These are phyloP conservation scores for Fusarium verrucosum DNA, from an alignment of 2,329 filamentous ascomycete genomes.

Conservation along the genomic window DNA sequence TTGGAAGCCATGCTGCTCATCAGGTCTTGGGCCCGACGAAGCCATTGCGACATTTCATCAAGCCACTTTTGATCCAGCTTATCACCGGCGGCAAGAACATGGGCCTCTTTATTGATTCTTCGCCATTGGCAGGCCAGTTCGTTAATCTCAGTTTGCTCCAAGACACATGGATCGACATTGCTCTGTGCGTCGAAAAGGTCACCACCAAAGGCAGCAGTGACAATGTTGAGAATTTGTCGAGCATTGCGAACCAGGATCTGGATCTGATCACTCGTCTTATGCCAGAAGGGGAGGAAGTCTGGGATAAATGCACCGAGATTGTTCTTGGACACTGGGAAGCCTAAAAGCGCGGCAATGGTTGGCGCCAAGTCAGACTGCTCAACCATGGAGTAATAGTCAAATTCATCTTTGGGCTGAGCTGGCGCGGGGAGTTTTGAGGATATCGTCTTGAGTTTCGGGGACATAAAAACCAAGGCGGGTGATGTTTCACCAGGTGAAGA, in stretches of 20 bases:
- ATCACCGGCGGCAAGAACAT: constrained; percentile 30
- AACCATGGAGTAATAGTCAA: constrained; percentile 84
- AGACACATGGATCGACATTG: constrained; percentile 51
- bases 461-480: constrained; percentile 88
- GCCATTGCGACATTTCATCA: constrained; percentile 65
- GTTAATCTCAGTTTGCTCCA: constrained; percentile 56
- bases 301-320: constrained; percentile 88
- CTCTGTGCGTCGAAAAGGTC: constrained; percentile 53
- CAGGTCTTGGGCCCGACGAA: constrained; percentile 75
- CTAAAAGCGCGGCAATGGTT: constrained; percentile 85
- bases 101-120: constrained; percentile 43
- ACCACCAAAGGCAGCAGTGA: constrained; percentile 74
- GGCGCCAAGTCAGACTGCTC: constrained; percentile 95
- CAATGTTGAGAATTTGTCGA: constrained; percentile 79
- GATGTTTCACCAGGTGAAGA: constrained; percentile 95
- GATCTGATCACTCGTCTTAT: constrained; percentile 60
- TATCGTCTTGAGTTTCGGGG: constrained; percentile 77
- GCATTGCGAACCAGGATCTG: constrained; percentile 81
- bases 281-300: constrained; percentile 82
- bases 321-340: constrained; percentile 88
- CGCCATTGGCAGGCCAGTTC: constrained; percentile 76
- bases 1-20: constrained; percentile 94
- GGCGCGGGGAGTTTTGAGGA: constrained; percentile 60
- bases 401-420: constrained; percentile 69
- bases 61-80: constrained; percentile 54